These are phyloP conservation scores for Penicillium dipodomyicola DNA, from an alignment of 495 filamentous ascomycete species.

Conservation along the genomic window DNA sequence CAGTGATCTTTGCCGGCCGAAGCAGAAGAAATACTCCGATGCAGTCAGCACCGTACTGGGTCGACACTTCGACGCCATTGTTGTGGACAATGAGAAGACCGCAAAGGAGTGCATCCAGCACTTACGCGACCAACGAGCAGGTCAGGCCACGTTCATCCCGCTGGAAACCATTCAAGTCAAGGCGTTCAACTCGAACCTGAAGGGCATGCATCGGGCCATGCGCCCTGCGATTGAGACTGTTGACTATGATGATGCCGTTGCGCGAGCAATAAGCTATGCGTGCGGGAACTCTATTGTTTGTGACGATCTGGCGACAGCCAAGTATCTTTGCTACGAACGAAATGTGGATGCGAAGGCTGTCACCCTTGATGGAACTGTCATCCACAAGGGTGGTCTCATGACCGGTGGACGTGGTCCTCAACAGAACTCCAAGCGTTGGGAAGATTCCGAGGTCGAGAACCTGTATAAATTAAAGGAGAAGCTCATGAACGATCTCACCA, in stretches of 20 bases:
- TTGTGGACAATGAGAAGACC: slow-evolving; percentile 95
- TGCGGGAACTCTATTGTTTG: slow-evolving; percentile 96
- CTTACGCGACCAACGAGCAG: slow-evolving; percentile 80
- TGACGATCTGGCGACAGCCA: slow-evolving; percentile 79
- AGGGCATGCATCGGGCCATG: slow-evolving; percentile 80
- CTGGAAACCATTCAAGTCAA: slow-evolving; percentile 96
- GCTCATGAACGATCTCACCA: slow-evolving; percentile 65
- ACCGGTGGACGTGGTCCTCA: slow-evolving; percentile 83
- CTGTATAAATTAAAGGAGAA: slow-evolving; percentile 70
- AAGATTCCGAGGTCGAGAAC: slow-evolving; percentile 83
- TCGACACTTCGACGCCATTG: slow-evolving; percentile 86
- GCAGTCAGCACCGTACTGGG: slow-evolving; percentile 91
- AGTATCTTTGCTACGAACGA: slow-evolving; percentile 82
- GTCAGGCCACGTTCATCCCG: slow-evolving; percentile 88
- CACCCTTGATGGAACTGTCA: slow-evolving; percentile 85
- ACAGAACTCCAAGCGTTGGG: slow-evolving; percentile 76
- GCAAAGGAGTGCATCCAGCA: slow-evolving; percentile 93
- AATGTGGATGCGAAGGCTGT: slow-evolving; percentile 91
- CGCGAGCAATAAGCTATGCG: slow-evolving; percentile 90
- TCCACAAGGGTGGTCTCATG: slow-evolving; percentile 97
- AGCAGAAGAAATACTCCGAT: slow-evolving; percentile 92
- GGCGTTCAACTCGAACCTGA: slow-evolving; percentile 80
- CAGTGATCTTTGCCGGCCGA: slow-evolving; percentile 89
- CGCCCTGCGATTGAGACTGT: slow-evolving; percentile 94
- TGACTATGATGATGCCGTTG: slow-evolving; percentile 81